These are phyloP conservation scores for Artemisia annua DNA, from an alignment of 129 eudicot genomes.

Conservation along the genomic window DNA sequence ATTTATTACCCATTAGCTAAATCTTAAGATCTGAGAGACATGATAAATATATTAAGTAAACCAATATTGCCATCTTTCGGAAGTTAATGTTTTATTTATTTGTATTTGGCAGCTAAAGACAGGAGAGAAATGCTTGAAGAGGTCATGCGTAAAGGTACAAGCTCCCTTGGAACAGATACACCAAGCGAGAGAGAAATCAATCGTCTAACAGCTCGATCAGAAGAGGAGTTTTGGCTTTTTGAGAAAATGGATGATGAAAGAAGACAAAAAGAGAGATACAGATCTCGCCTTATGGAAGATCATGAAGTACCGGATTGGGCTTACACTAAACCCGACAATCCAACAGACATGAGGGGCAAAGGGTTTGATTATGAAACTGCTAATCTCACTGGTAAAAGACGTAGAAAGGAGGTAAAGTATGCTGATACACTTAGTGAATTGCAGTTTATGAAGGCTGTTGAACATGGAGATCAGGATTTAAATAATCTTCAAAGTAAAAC, in stretches of 20 bases:
- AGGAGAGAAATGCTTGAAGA: slow-evolving; percentile 88
- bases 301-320: slow-evolving; percentile 97
- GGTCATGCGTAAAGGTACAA: slow-evolving; percentile 85
- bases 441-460: slow-evolving; percentile 76
- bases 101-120: slow-evolving; percentile 57
- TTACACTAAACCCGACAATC: slow-evolving; percentile 53
- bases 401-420: slow-evolving; percentile 76
- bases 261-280: slow-evolving; percentile 74
- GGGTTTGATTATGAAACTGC: slow-evolving; percentile 72
- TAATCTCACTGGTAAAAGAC: slow-evolving; percentile 75
- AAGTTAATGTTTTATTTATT: slow-evolving; percentile 1
- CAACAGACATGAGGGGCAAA: slow-evolving; percentile 63
- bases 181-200: slow-evolving; percentile 84
- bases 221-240: slow-evolving; percentile 53
- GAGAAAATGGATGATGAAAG: slow-evolving; percentile 97
- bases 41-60: neutral
- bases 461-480: slow-evolving; percentile 52
- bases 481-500: slow-evolving; percentile 22
- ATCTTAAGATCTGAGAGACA: neutral
- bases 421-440: slow-evolving; percentile 64
- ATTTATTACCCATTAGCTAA: neutral
- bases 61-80: neutral
- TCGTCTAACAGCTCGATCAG: slow-evolving; percentile 15
- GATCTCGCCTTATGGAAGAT: slow-evolving; percentile 95
- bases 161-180: slow-evolving; percentile 80